phyloP scores from a whole-genome alignment of 1,139 yeast genomes.

The Cylindricascospora bacillispora region DNA sequence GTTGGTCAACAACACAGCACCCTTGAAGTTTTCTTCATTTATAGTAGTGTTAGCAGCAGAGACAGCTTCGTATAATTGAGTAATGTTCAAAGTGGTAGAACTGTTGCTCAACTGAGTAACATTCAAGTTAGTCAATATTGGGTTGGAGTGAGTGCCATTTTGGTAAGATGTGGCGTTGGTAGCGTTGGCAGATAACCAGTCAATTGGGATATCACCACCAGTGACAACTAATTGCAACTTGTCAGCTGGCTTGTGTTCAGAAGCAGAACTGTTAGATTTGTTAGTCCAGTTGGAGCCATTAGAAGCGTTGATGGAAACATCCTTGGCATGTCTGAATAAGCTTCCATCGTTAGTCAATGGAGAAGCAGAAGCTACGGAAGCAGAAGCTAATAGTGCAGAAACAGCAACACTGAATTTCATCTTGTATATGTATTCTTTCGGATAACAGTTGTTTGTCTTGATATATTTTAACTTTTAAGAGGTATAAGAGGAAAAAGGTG shows the following conservation, averaged over 20 bases:
- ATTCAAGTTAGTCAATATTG: constrained; percentile 9
- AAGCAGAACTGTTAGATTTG: neutral
- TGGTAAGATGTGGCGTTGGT: constrained; percentile 2
- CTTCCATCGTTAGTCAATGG: neutral
- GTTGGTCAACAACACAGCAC: constrained; percentile 18
- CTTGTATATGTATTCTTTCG: neutral
- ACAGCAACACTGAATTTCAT: constrained; percentile 8
- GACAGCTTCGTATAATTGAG: constrained; percentile 19
- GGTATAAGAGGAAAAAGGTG: neutral
- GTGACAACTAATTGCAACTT: neutral
- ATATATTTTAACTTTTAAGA: neutral
- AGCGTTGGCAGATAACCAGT: neutral
- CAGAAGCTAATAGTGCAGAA: constrained; percentile 11
- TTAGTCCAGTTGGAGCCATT: neutral
- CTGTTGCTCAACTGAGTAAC: constrained; percentile 15
- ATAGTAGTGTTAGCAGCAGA: constrained; percentile 12
- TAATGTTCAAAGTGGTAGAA: constrained; percentile 13
- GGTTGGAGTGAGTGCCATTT: constrained; percentile 6
- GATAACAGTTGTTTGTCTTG: neutral
- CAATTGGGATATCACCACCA: constrained; percentile 1
- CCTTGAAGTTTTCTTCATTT: constrained; percentile 10
- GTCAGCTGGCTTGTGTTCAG: neutral
- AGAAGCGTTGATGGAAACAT: constrained; percentile 3
- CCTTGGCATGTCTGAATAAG: neutral
- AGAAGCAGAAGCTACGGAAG: constrained; percentile 13